Evolutionary conservation across 2,329 filamentous ascomycete species (phyloP), one percentile per base, ranked within the genome.

Genomic region (Diaporthe citriasiana): DNA sequence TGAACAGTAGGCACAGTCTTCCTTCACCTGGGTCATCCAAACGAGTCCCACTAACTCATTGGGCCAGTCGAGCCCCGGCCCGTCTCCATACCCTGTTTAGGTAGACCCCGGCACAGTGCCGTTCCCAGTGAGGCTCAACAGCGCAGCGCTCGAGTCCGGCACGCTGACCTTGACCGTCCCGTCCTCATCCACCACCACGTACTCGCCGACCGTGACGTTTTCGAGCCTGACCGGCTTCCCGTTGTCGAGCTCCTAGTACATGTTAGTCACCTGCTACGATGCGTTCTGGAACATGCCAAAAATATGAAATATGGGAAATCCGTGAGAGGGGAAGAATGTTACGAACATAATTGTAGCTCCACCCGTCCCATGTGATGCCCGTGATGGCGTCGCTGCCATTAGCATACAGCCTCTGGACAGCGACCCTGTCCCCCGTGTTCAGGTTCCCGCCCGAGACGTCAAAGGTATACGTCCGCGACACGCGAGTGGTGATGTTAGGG

Each of bases 351-450:
- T 92, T 89, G 76, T 90, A 93, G 76, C 88, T 92, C 78, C 83
- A 86, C 1, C 90, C 90, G 79, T 92, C 89, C 82, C 87, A 92
- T 0, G 89, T 88, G 56, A 92, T 87, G 0, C 90, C 90, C 0
- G 87, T 88, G 30, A 91, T 87, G 12, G 91, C 90, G 81, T 93
- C 89, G 76, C 89, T 92, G 0, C 91, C 91, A 79, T 91, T 92
- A 2, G 91, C 90, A 65, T 84, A 79, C 42, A 93, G 80, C 35
- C 90, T 82, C 78, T 89, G 77, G 7, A 81, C 76, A 1, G 65
- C 65, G 6, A 79, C 73, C 40, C 42, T 84, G 68, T 91, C 83
- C 0, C 73, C 76, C 3, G 83, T 79, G 0, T 76, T 78, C 27
- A 77, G 76, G 8, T 76, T 76, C 57, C 78, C 73, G 73, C 78